Evolutionary conservation across 1,139 yeast species (phyloP), one percentile per base, ranked within the genome.

Genomic region (Yamadazyma pseudoaaseri): DNA sequence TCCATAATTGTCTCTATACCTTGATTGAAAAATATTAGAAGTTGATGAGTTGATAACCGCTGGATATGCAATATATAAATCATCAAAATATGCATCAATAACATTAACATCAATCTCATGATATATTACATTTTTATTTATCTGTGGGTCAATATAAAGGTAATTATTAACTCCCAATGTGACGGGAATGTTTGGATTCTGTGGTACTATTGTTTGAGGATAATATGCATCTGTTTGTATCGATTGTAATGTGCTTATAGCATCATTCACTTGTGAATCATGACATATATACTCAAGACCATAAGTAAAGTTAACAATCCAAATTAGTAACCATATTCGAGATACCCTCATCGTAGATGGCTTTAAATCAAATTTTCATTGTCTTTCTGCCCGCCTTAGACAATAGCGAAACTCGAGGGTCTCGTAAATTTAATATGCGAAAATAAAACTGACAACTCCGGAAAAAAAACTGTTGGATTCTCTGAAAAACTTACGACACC

Each of bases 81-180:
- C 18, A 18, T 38, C 38, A 20, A 43, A 42, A 18, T 34, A 31
- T 1, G 40, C 31, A 10, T 32, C 33, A 2, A 45, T 16, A 4
- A 45, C 45, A 16, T 42, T 42, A 2, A 43, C 43, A 20, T 36
- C 43, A 7, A 44, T 39, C n/a, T 44, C 46, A 29, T 45, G 48
- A 26, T 27, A 43, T 2, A 44, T 25, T 26, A 24, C 16, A 9
- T 33, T 26, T 6, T 33, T 22, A 13, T 28, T 8, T 14, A 16
- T 23, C 8, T 25, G 15, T 2, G 21, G 29, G 11, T 39, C 34
- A 13, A 15, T 26, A 23, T 38, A 43, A 5, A 45, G 12, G 23
- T 45, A 43, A 17, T 45, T 43, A 20, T 43, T 42, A 6, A 42
- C 23, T 3, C 36, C 49, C 20, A 45, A 32, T 9, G 44, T 43